Evolutionary conservation across 73 alveolate genomes (phyloP), one percentile per base, ranked within the genome.

Genomic region (Durusdinium trenchii): DNA sequence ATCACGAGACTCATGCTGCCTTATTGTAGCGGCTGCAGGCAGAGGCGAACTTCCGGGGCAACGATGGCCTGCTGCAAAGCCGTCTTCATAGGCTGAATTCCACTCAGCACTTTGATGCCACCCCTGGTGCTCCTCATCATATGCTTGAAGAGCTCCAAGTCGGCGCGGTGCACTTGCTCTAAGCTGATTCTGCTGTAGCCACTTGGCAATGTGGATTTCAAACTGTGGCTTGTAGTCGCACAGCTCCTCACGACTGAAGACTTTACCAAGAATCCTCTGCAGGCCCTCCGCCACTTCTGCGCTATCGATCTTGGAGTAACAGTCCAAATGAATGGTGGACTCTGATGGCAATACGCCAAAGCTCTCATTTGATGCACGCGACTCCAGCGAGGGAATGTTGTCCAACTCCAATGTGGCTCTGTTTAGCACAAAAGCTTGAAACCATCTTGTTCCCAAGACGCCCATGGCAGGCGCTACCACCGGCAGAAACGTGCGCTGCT

Each of bases 71-170:
- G 30, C 14, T 45, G 40, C 42, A 79, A 12, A 35, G 89, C 89
- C 54, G 38, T 47, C 6, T 83, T 62, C 2, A 46, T n/a, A 18
- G 90, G 90, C 67, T 16, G 47, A 28, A 47, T n/a, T 16, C 90
- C 90, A 20, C 43, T 42, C 67, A 79, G 32, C 14, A 62, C 46
- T n/a, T 47, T 43, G 90, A 79, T 79, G 90, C 90, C 90, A 40
- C n/a, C 26, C 28, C 90, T 18, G n/a, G 90, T 79, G 64, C 45
- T 62, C 43, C n/a, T 40, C 90, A 79, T 79, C 90, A 79, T 79
- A 62, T 43, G 45, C 90, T 79, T 79, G 90, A 57, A 57, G 32
- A 57, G 69, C 69, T 57, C 69, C 69, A 57, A 57, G 69, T 57
- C 69, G 32, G 69, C 69, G 12, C 69, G 12, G 69, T 57, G 69